A percentile compares a stretch with the other conserved stretches of the same genome.
Evolutionary conservation across 2,329 filamentous ascomycete genomes (phyloP).

Genomic region (Coniochaeta sp.): DNA sequence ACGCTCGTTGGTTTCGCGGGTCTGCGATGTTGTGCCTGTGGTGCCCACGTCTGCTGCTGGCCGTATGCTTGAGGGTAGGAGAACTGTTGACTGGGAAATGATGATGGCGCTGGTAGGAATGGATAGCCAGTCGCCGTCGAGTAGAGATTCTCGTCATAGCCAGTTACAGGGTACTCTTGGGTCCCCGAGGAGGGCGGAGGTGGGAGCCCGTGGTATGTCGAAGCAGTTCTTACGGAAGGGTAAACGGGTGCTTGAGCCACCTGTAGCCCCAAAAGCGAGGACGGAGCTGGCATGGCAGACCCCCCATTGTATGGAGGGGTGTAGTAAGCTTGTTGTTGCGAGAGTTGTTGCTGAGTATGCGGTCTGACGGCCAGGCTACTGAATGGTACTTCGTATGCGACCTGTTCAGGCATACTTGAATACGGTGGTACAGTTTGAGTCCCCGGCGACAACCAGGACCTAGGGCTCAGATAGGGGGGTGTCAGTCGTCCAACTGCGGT

Average conservation of each 20-base stretch:
- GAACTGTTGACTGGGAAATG: not conserved
- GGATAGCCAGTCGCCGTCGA: not conserved
- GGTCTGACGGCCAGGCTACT: not conserved
- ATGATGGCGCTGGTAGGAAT: not conserved
- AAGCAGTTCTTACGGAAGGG: not conserved
- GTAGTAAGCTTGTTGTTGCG: not conserved
- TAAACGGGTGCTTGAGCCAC: not conserved
- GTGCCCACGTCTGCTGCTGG: not conserved
- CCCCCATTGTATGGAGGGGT: not conserved
- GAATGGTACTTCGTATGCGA: not conserved
- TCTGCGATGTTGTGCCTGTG: not conserved
- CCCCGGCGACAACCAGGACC: not conserved
- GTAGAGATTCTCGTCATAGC: not conserved
- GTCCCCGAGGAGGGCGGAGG: not conserved
- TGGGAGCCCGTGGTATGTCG: not conserved
- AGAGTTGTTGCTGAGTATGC: not conserved
- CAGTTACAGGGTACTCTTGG: not conserved
- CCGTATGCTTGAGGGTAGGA: not conserved
- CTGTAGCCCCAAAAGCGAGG: not conserved
- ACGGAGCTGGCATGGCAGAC: not conserved
- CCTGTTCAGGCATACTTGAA: not conserved
- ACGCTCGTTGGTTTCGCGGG: not conserved
- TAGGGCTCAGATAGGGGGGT: not conserved
- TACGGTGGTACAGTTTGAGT: not conserved
- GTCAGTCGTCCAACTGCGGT: not conserved